These are phyloP conservation scores for Suhomyces sp. DNA, from an alignment of 805 yeast species.

Conservation along the genomic window DNA sequence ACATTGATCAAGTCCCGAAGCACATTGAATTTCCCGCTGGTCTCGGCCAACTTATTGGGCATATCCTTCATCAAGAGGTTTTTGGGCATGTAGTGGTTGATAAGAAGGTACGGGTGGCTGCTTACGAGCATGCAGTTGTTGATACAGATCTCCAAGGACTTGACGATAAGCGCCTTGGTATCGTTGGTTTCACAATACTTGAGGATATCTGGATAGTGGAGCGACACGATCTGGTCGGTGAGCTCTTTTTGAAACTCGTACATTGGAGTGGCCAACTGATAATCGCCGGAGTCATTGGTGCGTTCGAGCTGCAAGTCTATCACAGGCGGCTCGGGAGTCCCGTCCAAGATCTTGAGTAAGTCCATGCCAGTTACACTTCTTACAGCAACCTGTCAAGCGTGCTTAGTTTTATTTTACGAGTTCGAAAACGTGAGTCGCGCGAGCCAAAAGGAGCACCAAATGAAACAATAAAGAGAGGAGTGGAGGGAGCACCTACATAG, in stretches of 20 bases:
- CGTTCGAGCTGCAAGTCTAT: slow-evolving; percentile 53
- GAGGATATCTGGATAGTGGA: slow-evolving; percentile 87
- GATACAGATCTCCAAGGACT: slow-evolving; percentile 72
- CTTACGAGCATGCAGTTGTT: slow-evolving; percentile 76
- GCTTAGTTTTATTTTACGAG: background rate
- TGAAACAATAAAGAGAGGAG: too few species aligned
- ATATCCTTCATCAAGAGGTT: slow-evolving; percentile 67
- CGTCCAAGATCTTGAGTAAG: slow-evolving; percentile 68
- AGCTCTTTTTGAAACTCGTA: slow-evolving; percentile 82
- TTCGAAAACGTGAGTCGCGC: background rate
- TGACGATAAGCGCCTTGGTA: slow-evolving; percentile 54
- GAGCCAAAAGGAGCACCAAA: background rate
- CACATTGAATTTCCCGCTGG: slow-evolving; percentile 81
- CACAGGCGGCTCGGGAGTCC: slow-evolving; percentile 80
- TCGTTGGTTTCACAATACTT: slow-evolving; percentile 72
- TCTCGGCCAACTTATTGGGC: slow-evolving; percentile 65
- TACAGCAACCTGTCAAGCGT: background rate
- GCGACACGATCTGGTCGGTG: slow-evolving; percentile 85
- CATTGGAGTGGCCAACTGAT: slow-evolving; percentile 78
- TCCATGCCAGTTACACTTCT: slow-evolving; percentile 55
- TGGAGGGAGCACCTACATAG: too few species aligned
- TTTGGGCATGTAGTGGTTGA: slow-evolving; percentile 84
- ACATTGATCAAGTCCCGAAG: slow-evolving; percentile 61
- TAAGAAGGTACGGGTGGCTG: slow-evolving; percentile 83
- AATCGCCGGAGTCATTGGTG: slow-evolving; percentile 54